phyloP scores from a whole-genome alignment of 2,329 filamentous ascomycete species.

The Coniosporium tulheliwenetii region DNA sequence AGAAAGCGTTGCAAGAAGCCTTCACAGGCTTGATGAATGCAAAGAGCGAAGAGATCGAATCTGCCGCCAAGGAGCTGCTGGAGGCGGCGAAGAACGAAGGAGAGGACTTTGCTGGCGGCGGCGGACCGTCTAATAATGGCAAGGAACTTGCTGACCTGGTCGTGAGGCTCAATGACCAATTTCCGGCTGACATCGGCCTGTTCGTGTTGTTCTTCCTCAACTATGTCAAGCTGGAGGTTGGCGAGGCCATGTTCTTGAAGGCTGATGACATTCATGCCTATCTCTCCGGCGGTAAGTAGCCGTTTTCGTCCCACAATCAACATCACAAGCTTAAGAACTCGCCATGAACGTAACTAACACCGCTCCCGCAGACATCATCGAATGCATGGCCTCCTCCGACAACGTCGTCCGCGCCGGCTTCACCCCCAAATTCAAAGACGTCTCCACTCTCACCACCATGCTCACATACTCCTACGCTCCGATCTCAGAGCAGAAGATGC shows the following conservation, averaged over 20 bases:
- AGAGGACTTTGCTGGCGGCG: constrained; percentile 57
- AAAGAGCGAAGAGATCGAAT: constrained; percentile 46
- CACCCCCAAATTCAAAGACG: constrained; percentile 97
- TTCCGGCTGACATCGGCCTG: constrained; percentile 77
- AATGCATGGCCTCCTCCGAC: constrained; percentile 98
- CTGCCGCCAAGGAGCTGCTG: constrained; percentile 54
- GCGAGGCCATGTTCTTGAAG: constrained; percentile 89
- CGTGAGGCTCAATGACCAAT: constrained; percentile 61
- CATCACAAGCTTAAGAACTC: too few relatives aligned
- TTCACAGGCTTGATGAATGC: constrained; percentile 76
- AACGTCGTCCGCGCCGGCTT: constrained; percentile 96
- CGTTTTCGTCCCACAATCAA: too few relatives aligned
- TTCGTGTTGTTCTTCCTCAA: constrained; percentile 98
- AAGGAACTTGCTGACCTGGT: constrained; percentile 64
- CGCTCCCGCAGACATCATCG: constrained; percentile 58
- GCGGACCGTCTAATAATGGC: constrained; percentile 51
- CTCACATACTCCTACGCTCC: constrained; percentile 92
- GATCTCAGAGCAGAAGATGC: constrained; percentile 89
- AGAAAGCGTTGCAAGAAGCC: constrained; percentile 56
- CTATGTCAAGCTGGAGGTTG: constrained; percentile 72
- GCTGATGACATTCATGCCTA: constrained; percentile 98
- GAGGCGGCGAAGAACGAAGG: constrained; percentile 53
- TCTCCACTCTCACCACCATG: constrained; percentile 74
- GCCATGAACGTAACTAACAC: too few relatives aligned
- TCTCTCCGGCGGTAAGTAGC: constrained; percentile 44